A percentile compares a stretch with the other conserved stretches of the same genome.
These are phyloP conservation scores for Macrolepiota albuminosa DNA, from an alignment of 768 basidiomycete species.

Conservation along the genomic window DNA sequence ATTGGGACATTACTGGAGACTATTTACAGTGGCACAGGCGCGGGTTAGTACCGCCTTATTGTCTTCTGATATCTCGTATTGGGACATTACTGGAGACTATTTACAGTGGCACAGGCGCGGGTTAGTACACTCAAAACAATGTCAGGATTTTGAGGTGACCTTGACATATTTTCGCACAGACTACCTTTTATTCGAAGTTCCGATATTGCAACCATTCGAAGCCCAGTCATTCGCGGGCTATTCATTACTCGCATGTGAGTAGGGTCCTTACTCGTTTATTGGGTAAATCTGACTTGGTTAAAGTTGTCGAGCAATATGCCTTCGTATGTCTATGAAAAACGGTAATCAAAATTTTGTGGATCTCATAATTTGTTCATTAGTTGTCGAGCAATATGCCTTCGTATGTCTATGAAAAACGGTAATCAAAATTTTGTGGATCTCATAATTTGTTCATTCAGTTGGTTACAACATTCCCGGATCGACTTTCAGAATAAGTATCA, in stretches of 20 bases:
- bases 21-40: slow-evolving; percentile 27
- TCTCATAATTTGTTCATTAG: slow-evolving; percentile 21
- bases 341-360: neutral
- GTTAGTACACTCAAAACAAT: neutral
- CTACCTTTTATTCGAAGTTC: slow-evolving; percentile 23
- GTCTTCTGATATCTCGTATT: slow-evolving; percentile 16
- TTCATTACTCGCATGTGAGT: slow-evolving; percentile 49
- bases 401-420: slow-evolving; percentile 23
- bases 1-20: slow-evolving; percentile 22
- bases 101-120: slow-evolving; percentile 23
- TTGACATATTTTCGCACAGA: slow-evolving; percentile 12
- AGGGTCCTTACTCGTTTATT: neutral
- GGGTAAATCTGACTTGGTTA: neutral
- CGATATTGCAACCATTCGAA: slow-evolving; percentile 15
- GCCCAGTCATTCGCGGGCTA: slow-evolving; percentile 22
- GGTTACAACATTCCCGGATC: slow-evolving; percentile 22
- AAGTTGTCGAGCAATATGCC: slow-evolving; percentile 44
- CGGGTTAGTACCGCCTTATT: slow-evolving; percentile 4
- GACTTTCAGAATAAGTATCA: slow-evolving; percentile 14
- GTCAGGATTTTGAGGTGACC: neutral
- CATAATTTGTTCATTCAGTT: slow-evolving; percentile 12
- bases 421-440: neutral
- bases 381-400: slow-evolving; percentile 40
- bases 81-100: slow-evolving; percentile 23
- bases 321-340: slow-evolving; percentile 29